These are phyloP conservation scores for Adansonia rubrostipa DNA, from an alignment of 441 rosid genomes.

Conservation along the genomic window DNA sequence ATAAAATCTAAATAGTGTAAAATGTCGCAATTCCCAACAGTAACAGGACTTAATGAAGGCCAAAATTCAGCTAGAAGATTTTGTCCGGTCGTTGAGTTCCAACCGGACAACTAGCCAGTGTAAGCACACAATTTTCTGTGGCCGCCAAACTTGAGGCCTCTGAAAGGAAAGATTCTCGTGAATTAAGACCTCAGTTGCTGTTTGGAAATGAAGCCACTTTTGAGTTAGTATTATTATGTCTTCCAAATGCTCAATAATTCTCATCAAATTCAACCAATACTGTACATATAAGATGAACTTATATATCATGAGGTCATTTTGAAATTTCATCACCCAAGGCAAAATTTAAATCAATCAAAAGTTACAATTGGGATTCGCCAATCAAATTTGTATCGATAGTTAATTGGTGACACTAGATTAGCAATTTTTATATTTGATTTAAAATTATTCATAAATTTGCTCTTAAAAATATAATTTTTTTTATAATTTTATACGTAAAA, in stretches of 20 bases:
- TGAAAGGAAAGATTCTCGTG: not conserved
- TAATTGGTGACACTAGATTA: too few relatives aligned
- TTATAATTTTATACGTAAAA: too few relatives aligned
- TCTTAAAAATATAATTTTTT: too few relatives aligned
- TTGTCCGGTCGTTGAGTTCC: constrained; percentile 14
- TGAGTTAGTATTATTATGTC: not conserved
- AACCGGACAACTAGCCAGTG: constrained; percentile 27
- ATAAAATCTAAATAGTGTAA: constrained; percentile 19
- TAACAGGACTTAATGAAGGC: not conserved
- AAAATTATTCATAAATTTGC: not conserved
- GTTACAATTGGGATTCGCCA: not conserved
- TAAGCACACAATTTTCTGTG: constrained; percentile 21
- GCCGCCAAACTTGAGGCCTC: constrained; percentile 19
- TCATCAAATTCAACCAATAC: not conserved
- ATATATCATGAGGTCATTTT: too few relatives aligned
- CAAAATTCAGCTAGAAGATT: constrained; percentile 19
- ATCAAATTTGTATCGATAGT: not conserved
- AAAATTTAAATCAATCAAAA: not conserved
- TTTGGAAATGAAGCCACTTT: constrained; percentile 4
- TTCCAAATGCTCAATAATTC: constrained; percentile 15
- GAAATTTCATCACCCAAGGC: not conserved
- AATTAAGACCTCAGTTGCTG: not conserved
- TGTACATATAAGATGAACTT: not conserved
- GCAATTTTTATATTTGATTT: too few relatives aligned
- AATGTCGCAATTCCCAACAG: constrained; percentile 6